Base-by-base conservation (phyloP, 208 protist genomes). In the Leishmania gerbilli region DNA sequence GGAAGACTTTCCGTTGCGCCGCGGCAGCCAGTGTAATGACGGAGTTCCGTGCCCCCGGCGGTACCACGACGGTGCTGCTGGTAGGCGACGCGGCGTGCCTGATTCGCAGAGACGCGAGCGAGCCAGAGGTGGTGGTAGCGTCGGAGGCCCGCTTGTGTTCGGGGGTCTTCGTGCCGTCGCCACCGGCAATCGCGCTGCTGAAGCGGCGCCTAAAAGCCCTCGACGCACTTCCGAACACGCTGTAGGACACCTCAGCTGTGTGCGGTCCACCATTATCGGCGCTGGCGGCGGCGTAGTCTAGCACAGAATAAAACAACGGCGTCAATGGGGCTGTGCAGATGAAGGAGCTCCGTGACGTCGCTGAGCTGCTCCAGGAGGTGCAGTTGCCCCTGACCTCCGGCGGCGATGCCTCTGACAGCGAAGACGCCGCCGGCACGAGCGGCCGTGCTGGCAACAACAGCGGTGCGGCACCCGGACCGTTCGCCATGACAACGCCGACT, bases 261-360 rank as follows among this genome's bases (percentile, higher is more conserved):
- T 51, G 24, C 17, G 21, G 6, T 37, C 24, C 53, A 60, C 56
- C 37, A 40, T 77, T 56, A 53, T 77, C 40, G 24, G 42, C 42
- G 42, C 31, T 27, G 51, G 34, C 34, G 51, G n/a, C 31, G 75
- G 17, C 31, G 42, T 24, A 34, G n/a, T 34, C 49, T 5, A 79
- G n/a, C 24, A 79, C 76, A 51, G 62, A 72, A 15, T 53, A 42
- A 51, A 79, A 79, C 6, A 71, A 11, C 2, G 47, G 64, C 49
- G 62, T 37, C 60, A n/a, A 13, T 53, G 62, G 2, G 40, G 62
- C 34, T 19, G 76, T 58, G 47, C 11, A 17, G 42, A 19, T 19
- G 31, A 40, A 19, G 8, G 31, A 17, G 24, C 53, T 21, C 3
- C 53, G 74, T 5, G 51, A 34, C 40, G 40, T 49, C 34, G 34